These are phyloP conservation scores for Penicillium sp. DNA, from an alignment of 2,329 filamentous ascomycete genomes.

Conservation along the genomic window DNA sequence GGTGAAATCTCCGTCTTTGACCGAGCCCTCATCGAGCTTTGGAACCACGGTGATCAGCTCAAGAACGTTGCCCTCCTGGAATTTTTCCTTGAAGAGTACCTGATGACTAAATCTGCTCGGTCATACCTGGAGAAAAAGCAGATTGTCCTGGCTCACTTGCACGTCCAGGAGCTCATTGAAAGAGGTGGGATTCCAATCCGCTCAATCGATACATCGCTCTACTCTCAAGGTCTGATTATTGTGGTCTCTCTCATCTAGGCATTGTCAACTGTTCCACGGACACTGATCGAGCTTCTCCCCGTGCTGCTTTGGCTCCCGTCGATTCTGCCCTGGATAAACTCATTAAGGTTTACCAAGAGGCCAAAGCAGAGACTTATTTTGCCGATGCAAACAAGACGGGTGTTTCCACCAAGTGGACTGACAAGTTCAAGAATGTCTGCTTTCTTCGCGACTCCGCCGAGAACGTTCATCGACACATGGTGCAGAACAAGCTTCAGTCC, in stretches of 20 bases:
- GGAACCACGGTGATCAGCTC: conserved; percentile 26
- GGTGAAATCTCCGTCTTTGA: conserved; percentile 39
- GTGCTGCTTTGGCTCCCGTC: not conserved
- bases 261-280: not conserved
- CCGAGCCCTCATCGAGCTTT: conserved; percentile 33
- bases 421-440: conserved; percentile 21
- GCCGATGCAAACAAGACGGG: conserved; percentile 13
- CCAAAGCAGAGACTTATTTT: conserved; percentile 34
- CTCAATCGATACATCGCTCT: not conserved
- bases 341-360: conserved; percentile 30
- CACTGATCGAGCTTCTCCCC: not conserved
- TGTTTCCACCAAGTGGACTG: conserved; percentile 21
- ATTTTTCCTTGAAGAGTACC: conserved; percentile 35
- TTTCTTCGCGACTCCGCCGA: conserved; percentile 43
- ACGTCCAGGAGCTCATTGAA: conserved; percentile 22
- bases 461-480: conserved; percentile 34
- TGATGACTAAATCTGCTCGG: conserved; percentile 25
- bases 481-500: conserved; percentile 16
- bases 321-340: conserved; percentile 12
- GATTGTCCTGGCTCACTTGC: conserved; percentile 24
- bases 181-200: conserved; percentile 3
- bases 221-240: not conserved
- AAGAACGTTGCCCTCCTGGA: conserved; percentile 29
- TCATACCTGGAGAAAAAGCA: conserved; percentile 15
- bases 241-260: not conserved